These are phyloP conservation scores for Talaromyces albobiverticillius DNA, from an alignment of 2,329 filamentous ascomycete genomes.

Conservation along the genomic window DNA sequence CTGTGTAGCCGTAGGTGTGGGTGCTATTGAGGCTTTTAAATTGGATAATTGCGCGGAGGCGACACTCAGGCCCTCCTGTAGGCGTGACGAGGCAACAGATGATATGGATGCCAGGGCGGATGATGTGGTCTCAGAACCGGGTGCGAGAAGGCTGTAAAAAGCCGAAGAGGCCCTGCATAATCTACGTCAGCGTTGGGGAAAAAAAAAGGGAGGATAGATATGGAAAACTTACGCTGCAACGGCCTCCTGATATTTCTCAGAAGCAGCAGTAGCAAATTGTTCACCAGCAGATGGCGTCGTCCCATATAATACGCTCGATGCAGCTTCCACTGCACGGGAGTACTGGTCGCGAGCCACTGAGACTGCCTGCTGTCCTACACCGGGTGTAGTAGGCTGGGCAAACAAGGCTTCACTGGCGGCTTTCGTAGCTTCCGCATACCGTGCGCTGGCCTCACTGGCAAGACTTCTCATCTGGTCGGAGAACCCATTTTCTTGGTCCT, in stretches of 20 bases:
- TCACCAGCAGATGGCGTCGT: constrained; percentile 40
- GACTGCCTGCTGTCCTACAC: constrained; percentile 48
- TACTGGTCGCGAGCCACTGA: constrained; percentile 58
- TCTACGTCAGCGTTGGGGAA: constrained; percentile 15
- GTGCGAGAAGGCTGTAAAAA: constrained; percentile 56
- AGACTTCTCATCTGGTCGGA: constrained; percentile 52
- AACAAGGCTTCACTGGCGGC: constrained; percentile 57
- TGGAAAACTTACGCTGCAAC: constrained; percentile 51
- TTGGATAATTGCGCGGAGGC: constrained; percentile 70
- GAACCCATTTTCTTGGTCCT: constrained; percentile 48
- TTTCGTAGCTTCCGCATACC: constrained; percentile 52
- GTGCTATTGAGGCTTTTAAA: constrained; percentile 63
- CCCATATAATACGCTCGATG: constrained; percentile 56
- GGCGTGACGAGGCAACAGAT: constrained; percentile 66
- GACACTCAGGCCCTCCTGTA: constrained; percentile 67
- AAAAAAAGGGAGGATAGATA: neutral
- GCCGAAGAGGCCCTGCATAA: constrained; percentile 51
- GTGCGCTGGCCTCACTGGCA: constrained; percentile 51
- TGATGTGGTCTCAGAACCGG: constrained; percentile 45
- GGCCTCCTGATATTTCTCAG: constrained; percentile 55
- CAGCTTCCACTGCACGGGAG: constrained; percentile 55
- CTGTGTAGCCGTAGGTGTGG: constrained; percentile 59
- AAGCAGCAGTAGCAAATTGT: constrained; percentile 50
- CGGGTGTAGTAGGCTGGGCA: constrained; percentile 45
- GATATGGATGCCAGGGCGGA: constrained; percentile 56